phyloP scores from a whole-genome alignment of 208 protist species.

The Naegleria lovaniensis region DNA sequence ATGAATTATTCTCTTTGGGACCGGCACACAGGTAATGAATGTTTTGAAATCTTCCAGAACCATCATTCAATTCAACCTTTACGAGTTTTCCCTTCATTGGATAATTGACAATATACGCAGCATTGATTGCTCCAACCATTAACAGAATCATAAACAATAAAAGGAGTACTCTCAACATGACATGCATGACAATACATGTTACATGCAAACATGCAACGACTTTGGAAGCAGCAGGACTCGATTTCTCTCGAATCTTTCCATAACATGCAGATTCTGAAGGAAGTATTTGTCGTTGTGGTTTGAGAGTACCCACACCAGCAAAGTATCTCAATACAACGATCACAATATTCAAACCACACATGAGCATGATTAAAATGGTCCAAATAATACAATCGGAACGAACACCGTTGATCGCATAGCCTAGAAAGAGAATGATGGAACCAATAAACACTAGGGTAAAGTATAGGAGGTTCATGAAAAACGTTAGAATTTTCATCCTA shows the following conservation, averaged over 20 bases:
- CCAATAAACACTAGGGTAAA: background rate
- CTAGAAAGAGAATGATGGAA: background rate
- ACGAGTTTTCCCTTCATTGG: background rate
- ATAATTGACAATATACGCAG: background rate
- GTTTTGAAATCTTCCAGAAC: background rate
- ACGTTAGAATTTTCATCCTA: background rate
- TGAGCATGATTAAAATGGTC: background rate
- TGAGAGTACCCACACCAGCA: background rate
- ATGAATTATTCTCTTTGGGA: background rate
- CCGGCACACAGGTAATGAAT: background rate
- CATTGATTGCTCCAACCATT: background rate
- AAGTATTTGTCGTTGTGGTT: background rate
- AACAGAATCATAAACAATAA: background rate
- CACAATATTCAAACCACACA: background rate
- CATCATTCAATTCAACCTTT: background rate
- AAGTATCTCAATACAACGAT: background rate
- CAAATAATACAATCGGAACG: background rate
- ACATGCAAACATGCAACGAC: background rate
- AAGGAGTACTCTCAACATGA: background rate
- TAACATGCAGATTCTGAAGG: too few relatives aligned
- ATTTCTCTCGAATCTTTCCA: too few relatives aligned
- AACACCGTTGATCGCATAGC: background rate
- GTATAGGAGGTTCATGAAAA: background rate
- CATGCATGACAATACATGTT: background rate
- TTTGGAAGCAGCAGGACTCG: too few relatives aligned